Evolutionary conservation across 805 yeast species (phyloP), one percentile per base, ranked within the genome.

Genomic region (Ogataea nakhonphanomensis): DNA sequence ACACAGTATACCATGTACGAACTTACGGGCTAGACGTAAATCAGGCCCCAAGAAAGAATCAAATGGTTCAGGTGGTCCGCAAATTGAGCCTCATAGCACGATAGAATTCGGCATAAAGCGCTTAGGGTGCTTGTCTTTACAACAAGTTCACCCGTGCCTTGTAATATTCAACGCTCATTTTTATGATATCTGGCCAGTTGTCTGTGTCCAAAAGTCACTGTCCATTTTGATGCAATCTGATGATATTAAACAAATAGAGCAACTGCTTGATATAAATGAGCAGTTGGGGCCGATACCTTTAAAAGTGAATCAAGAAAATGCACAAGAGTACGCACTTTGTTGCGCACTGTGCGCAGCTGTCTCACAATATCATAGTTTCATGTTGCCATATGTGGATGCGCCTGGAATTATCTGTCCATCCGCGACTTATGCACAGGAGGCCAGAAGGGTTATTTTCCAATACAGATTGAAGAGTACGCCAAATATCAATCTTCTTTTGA

Each of bases 361-460:
- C 11, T 12, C 31, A 14, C 31, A 29, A n/a, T 29, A 29, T 29
- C 31, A 29, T 14, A 29, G 31, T 15, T 29, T 29, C 27, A 25
- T 7, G 14, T 29, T 7, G 11, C 22, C 14, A 9, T 7, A 10
- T 25, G 27, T 10, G 20, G 20, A 17, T 17, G 5, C 3, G 20
- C 20, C 20, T 5, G 5, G 5, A 17, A 17, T 4, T 17, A 17
- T 17, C 20, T 17, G 20, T 17, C 20, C 20, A 17, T 17, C 31
- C 8, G 31, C n/a, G n/a, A 9, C 15, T 14, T 29, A 29, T 14
- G 31, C 31, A 10, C 31, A 29, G 17, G 31, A 29, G 21, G 31
- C 31, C 14, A 29, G 31, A 7, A 7, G 31, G 9, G 17, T 29
- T 3, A 7, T 29, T 8, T 29, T 14, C 10, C n/a, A 29, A 14